Conservation (phyloP, 176 grass and related monocot species). For the Dactylis glomerata region DNA sequence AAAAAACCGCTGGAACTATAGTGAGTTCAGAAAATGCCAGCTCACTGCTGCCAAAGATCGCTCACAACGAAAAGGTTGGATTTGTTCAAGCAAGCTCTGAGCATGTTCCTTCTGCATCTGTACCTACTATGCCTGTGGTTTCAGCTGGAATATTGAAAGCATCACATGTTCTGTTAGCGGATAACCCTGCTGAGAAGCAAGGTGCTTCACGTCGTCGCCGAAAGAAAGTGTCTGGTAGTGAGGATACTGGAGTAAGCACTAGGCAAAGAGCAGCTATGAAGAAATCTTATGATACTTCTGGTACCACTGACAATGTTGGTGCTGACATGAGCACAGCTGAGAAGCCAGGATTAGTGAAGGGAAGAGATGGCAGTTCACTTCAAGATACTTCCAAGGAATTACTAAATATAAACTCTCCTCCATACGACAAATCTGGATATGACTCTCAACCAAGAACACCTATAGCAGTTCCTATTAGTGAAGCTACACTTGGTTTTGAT, state of each 20-base stretch:
- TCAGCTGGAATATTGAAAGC: slow-evolving; percentile 47
- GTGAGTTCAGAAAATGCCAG: slow-evolving; percentile 21
- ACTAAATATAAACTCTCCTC: slow-evolving; percentile 39
- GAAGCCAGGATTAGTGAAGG: slow-evolving; percentile 25
- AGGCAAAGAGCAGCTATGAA: slow-evolving; percentile 54
- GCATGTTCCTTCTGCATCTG: slow-evolving; percentile 24
- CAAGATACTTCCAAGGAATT: slow-evolving; percentile 38
- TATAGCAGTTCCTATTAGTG: slow-evolving; percentile 46
- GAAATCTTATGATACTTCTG: slow-evolving; percentile 24
- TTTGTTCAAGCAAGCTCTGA: slow-evolving; percentile 34
- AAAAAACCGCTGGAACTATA: slow-evolving; percentile 29
- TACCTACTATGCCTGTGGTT: slow-evolving; percentile 38
- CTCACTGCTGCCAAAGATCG: slow-evolving; percentile 33
- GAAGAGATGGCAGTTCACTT: slow-evolving; percentile 36
- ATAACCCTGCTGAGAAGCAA: slow-evolving; percentile 47
- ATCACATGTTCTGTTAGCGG: slow-evolving; percentile 30
- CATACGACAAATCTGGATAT: slow-evolving; percentile 40
- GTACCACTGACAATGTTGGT: slow-evolving; percentile 12
- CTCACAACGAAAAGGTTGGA: slow-evolving; percentile 37
- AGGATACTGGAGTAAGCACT: slow-evolving; percentile 43
- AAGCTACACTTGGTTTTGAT: slow-evolving; percentile 34
- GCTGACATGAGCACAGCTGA: slow-evolving; percentile 26
- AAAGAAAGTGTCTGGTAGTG: slow-evolving; percentile 41
- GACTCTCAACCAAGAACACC: slow-evolving; percentile 58
- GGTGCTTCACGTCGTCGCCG: slow-evolving; percentile 42